Base-by-base conservation (phyloP, 192 early-diverging fungal genomes). In the Backusella morwellensis region DNA sequence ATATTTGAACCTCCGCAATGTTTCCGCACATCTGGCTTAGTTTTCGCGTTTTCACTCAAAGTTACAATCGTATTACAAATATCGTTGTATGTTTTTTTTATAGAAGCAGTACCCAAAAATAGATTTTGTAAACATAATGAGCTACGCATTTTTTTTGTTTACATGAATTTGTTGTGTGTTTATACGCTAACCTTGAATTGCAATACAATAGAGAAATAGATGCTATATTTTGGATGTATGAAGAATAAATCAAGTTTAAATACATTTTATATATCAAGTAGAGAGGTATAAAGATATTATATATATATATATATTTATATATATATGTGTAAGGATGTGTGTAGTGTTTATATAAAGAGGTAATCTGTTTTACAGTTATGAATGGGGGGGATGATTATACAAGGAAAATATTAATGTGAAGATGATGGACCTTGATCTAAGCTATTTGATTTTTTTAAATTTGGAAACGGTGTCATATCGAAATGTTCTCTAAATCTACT, bases 401-500 rank as follows among this genome's bases (percentile, higher is more conserved):
- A 63, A 14, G 15, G 23, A 26, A 8, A 44, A 15, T 44, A 44
- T 50, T 50, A n/a, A 50, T 63, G 21, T 1, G 56, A 63, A 12
- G 56, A 63, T 63, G 56, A 63, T 63, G 6, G 21, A 26, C 54
- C 54, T 59, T 59, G 56, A 63, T 63, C 56, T 63, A 63, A 63
- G 56, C 11, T 26, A 26, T 63, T 63, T 26, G 56, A 63, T 63
- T 63, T 63, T 63, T 63, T 63, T 63, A 63, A 63, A 26, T 63
- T 26, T 63, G 56, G 21, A 26, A 63, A 29, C 3, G 56, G 26
- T 29, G 56, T 26, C 56, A 63, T 63, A 29, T 63, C 56, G 26
- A 63, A 63, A 63, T 63, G 56, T 5, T 63, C 56, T 63, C 56
- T 63, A 63, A 63, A 63, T 63, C 56, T 63, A 63, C 56, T 63